These are phyloP conservation scores for Malania oleifera DNA, from an alignment of 164 flowering plant species.

Conservation along the genomic window DNA sequence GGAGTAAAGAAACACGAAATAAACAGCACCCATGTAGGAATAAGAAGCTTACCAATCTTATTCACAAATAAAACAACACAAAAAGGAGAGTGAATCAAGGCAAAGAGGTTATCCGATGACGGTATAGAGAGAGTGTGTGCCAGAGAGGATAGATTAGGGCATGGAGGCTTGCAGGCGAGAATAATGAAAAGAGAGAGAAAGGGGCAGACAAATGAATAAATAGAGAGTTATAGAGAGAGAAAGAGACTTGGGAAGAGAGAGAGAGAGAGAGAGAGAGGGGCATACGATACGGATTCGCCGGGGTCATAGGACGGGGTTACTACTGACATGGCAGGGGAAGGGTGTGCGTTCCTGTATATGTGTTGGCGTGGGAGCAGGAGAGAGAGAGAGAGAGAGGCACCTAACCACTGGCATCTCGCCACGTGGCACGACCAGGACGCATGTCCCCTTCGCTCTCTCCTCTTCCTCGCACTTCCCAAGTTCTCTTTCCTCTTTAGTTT, in stretches of 20 bases:
- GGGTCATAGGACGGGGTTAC: conserved; percentile 57
- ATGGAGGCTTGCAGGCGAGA: not conserved
- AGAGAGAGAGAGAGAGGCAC: conserved; percentile 15
- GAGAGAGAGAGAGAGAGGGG: conserved; percentile 17
- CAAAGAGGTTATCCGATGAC: not conserved
- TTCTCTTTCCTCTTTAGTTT: not conserved
- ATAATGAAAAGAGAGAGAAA: conserved; percentile 6
- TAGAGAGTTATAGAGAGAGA: not conserved
- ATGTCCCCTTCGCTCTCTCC: not conserved
- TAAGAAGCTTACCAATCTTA: conserved; percentile 20
- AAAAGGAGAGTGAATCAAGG: not conserved
- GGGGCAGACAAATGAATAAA: not conserved
- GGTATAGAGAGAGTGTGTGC: conserved; percentile 2
- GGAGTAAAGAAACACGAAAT: not conserved
- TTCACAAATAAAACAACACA: conserved; percentile 12
- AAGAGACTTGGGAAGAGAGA: conserved; percentile 7
- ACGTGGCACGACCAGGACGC: conserved; percentile 33
- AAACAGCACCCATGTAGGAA: conserved; percentile 6
- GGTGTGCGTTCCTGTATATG: conserved; percentile 8
- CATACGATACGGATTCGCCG: conserved; percentile 69
- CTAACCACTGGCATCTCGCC: conserved; percentile 27
- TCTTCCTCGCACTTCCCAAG: not conserved
- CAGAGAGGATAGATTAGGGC: conserved; percentile 11
- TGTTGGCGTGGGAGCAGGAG: conserved; percentile 11
- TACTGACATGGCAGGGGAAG: conserved; percentile 59